phyloP scores from a whole-genome alignment of 2,329 filamentous ascomycete genomes.

The Mycosphaerella sp. region DNA sequence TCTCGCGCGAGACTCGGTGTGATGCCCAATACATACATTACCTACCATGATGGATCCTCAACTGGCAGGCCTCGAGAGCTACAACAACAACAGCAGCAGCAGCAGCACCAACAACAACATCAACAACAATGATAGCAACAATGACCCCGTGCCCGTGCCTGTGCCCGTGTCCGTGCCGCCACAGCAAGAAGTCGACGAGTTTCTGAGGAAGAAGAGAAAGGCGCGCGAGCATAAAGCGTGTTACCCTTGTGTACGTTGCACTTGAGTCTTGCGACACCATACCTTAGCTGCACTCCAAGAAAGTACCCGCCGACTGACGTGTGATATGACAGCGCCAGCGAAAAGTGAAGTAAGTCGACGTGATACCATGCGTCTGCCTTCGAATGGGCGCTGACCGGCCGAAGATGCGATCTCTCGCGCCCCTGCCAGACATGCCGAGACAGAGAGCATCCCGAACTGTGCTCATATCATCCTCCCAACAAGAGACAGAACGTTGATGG shows the following conservation, averaged over 20 bases:
- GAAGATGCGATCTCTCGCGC: slow-evolving; percentile 43
- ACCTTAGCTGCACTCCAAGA: no score
- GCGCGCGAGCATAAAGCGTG: slow-evolving; percentile 49
- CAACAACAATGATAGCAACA: no score
- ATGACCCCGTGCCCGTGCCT: no score
- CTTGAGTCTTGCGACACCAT: no score
- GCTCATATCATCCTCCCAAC: slow-evolving; percentile 38
- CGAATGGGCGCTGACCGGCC: neutral
- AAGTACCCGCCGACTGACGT: no score
- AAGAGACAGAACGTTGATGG: slow-evolving; percentile 32
- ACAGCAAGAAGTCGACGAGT: slow-evolving; percentile 45
- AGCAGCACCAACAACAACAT: no score
- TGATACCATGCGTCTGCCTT: neutral
- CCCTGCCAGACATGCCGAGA: slow-evolving; percentile 48
- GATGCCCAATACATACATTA: no score
- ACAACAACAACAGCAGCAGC: neutral
- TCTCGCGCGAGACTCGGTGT: neutral
- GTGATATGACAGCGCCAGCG: slow-evolving; percentile 30
- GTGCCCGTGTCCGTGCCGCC: neutral
- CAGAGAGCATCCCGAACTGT: slow-evolving; percentile 47
- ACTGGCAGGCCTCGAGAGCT: slow-evolving; percentile 12
- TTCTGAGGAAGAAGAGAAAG: slow-evolving; percentile 46
- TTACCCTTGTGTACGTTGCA: slow-evolving; percentile 39
- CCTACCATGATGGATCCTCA: slow-evolving; percentile 20
- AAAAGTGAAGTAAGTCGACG: slow-evolving; percentile 32